Base-by-base conservation (phyloP, 495 filamentous ascomycete genomes). In the Pyrenula massariospora region DNA sequence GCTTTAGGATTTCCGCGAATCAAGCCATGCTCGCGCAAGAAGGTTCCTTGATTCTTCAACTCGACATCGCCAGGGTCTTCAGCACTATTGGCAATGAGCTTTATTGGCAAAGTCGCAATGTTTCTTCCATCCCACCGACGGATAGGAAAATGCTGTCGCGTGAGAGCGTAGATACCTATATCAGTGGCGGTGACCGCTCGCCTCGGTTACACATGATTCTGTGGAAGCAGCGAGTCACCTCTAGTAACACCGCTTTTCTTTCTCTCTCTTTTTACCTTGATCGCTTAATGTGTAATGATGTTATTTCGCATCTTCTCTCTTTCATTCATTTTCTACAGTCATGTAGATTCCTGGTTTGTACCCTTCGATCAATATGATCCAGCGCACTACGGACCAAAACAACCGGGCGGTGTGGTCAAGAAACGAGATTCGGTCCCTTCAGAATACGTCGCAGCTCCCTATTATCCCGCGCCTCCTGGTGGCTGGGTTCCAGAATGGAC, bases 391-490 rank as follows among this genome's bases (percentile, higher is more conserved):
- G 31, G 8, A 42, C 31, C 5, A 15, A 5, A 42, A 8, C 31
- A 15, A 5, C 5, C 31, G 15, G 15, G 31, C 31, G 8, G 15
- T 42, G 15, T 15, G 5, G 15, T 42, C 15, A 42, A 42, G 8
- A 42, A 42, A 15, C 31, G 31, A 5, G 31, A 42, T 15, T 15
- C 31, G 15, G 8, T 42, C 8, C 31, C 31, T 15, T 15, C 31
- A 42, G 31, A 15, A 42, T 69, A 68, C 57, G 42, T 51, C 1
- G 77, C 77, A 3, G 82, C 83, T 22, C 88, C 90, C 3, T 83
- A 79, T 62, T 97, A 96, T 69, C 91, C 91, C 19, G 85, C 89
- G 12, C 89, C 92, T 66, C 88, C 87, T 75, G 80, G 84, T n/a
- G 84, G 87, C 2, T 76, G 77, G 66, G 50, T 71, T 0, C 77